A percentile compares a stretch with the other conserved stretches of the same genome.
phyloP scores from a whole-genome alignment of 2,329 filamentous ascomycete genomes.

The Lasiodiplodia citricola region DNA sequence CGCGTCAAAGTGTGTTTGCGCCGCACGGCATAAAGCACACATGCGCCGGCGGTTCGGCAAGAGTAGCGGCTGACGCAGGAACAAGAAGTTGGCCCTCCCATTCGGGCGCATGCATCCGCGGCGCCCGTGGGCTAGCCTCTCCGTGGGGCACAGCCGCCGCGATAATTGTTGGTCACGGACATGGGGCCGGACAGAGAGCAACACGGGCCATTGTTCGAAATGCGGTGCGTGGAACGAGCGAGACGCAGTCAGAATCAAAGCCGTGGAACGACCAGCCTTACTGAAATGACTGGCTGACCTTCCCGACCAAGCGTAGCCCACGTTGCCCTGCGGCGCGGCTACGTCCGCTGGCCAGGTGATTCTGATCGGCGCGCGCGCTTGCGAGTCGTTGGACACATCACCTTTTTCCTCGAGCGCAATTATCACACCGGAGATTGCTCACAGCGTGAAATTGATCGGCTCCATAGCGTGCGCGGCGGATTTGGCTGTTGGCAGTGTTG shows the following conservation, averaged over 20 bases:
- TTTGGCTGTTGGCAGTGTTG: background rate
- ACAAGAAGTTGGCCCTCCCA: background rate
- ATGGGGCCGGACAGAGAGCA: background rate
- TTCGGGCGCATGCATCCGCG: background rate
- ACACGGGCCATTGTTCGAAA: slow-evolving; percentile 7
- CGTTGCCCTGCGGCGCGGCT: background rate
- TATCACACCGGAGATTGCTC: slow-evolving; percentile 16
- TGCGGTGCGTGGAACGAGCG: slow-evolving; percentile 9
- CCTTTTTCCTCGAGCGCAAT: background rate
- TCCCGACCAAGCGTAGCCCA: background rate
- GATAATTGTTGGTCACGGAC: slow-evolving; percentile 7
- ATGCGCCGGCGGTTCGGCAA: background rate
- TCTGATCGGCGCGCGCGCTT: slow-evolving; percentile 1
- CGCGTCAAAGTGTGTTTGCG: background rate
- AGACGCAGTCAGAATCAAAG: slow-evolving; percentile 4
- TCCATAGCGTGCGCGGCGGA: slow-evolving; percentile 4
- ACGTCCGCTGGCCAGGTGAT: slow-evolving; percentile 9
- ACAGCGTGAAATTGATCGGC: background rate
- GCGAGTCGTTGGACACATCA: background rate
- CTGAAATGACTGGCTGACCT: slow-evolving; percentile 8
- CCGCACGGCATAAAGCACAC: background rate
- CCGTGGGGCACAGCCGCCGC: slow-evolving; percentile 21
- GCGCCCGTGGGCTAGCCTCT: background rate
- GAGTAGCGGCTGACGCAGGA: slow-evolving; percentile 15
- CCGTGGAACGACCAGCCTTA: slow-evolving; percentile 16